These are phyloP conservation scores for Chrysosporium keratinophilum DNA, from an alignment of 2,329 filamentous ascomycete genomes.

Conservation along the genomic window DNA sequence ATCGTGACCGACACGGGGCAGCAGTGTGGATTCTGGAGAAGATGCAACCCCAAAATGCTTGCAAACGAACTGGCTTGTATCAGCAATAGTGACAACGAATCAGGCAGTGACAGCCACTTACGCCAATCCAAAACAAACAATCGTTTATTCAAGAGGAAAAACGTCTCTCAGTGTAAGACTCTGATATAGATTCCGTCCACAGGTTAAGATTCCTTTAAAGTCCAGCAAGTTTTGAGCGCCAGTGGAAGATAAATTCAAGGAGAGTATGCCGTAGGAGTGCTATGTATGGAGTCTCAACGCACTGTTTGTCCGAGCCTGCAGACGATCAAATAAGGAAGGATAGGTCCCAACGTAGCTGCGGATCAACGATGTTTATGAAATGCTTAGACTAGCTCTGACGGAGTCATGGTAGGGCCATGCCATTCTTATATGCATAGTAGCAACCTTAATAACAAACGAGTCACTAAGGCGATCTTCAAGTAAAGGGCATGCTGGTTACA, in stretches of 20 bases:
- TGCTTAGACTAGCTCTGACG: not conserved
- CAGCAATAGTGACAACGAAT: not conserved
- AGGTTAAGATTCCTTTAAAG: no score
- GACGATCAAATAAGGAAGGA: not conserved
- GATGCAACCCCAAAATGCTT: no score
- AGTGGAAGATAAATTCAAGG: not conserved
- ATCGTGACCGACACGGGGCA: no score
- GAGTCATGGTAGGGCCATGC: not conserved
- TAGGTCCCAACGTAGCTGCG: not conserved
- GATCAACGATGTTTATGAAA: not conserved
- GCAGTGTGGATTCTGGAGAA: no score
- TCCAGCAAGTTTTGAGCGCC: not conserved
- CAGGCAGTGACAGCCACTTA: not conserved
- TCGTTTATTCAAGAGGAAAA: no score
- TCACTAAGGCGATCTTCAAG: not conserved
- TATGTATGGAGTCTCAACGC: not conserved
- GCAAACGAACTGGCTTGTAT: not conserved
- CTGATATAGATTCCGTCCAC: no score
- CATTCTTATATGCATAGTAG: not conserved
- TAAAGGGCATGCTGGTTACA: slow-evolving; percentile 1
- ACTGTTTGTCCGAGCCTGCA: not conserved
- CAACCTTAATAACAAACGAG: not conserved
- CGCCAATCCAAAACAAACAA: not conserved
- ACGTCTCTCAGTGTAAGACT: no score
- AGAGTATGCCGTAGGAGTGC: not conserved